phyloP scores from a whole-genome alignment of 164 flowering plant species.

The Warburgia ugandensis region DNA sequence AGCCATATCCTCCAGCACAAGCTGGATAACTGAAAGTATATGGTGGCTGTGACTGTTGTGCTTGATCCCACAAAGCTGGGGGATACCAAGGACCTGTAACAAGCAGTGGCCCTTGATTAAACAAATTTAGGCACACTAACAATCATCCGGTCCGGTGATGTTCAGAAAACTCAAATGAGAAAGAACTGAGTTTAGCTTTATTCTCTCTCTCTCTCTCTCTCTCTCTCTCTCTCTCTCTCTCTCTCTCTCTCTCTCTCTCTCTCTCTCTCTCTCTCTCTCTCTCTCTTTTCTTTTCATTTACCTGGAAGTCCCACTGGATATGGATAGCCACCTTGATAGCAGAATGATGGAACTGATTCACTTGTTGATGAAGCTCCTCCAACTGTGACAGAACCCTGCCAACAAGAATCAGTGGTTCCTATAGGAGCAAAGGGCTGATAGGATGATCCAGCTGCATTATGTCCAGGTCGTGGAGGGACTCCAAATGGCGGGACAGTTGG shows the following conservation, averaged over 20 bases:
- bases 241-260: no score
- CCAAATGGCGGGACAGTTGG: no score
- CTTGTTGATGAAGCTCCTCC: conserved; percentile 19
- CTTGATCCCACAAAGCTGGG: conserved; percentile 28
- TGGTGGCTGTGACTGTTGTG: conserved; percentile 23
- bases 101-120: no score
- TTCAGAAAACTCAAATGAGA: neutral
- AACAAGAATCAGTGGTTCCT: conserved; percentile 10
- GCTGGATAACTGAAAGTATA: conserved; percentile 11
- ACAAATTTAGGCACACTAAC: no score
- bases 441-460: conserved; percentile 11
- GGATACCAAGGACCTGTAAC: conserved; percentile 37
- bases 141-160: no score
- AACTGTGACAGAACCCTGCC: conserved; percentile 18
- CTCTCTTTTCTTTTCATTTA: no score
- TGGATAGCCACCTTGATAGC: conserved; percentile 26
- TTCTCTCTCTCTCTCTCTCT: no score
- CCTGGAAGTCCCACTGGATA: conserved; percentile 29
- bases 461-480: conserved; percentile 17
- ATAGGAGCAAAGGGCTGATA: conserved; percentile 18
- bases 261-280: no score
- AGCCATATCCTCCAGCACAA: conserved; percentile 16
- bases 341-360: conserved; percentile 23
- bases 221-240: no score
- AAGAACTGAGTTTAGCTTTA: neutral